phyloP scores from a whole-genome alignment of 2,329 filamentous ascomycete species.

The Fusarium annulatum region DNA sequence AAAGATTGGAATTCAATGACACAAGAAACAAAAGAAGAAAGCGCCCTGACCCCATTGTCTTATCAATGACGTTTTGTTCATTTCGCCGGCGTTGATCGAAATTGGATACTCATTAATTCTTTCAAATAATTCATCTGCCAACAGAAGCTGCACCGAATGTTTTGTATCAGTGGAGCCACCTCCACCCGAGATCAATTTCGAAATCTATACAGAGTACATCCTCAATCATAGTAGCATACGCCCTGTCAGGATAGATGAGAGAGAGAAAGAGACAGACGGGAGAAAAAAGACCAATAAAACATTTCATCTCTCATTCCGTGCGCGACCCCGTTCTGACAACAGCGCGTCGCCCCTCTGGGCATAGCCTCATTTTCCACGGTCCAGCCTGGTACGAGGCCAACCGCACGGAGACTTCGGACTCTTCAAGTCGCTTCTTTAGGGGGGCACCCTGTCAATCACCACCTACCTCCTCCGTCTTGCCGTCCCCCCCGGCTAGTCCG shows the following conservation, averaged over 20 bases:
- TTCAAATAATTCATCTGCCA: constrained; percentile 7
- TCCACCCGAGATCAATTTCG: constrained; percentile 1
- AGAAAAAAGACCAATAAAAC: neutral
- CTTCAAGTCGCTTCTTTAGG: constrained; percentile 19
- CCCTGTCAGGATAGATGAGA: neutral
- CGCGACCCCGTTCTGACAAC: constrained; percentile 30
- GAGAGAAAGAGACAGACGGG: neutral
- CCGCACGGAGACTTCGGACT: constrained; percentile 35
- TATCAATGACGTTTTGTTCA: constrained; percentile 35
- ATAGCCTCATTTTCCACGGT: constrained; percentile 32
- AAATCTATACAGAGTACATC: neutral
- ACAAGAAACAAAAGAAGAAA: constrained; percentile 13
- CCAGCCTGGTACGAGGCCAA: constrained; percentile 12
- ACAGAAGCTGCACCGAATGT: neutral
- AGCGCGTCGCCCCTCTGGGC: constrained; percentile 19
- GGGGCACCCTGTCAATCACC: constrained; percentile 36
- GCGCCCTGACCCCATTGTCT: constrained; percentile 28
- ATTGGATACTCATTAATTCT: constrained; percentile 14
- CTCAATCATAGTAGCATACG: neutral
- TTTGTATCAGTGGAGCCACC: constrained; percentile 19
- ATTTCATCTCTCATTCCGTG: constrained; percentile 18
- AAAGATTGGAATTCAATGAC: constrained; percentile 19
- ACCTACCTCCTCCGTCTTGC: constrained; percentile 22
- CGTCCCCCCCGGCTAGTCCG: constrained; percentile 40
- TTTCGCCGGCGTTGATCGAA: constrained; percentile 34